A percentile compares a stretch with the other conserved stretches of the same genome.
These are phyloP conservation scores for Aegle marmelos DNA, from an alignment of 345 rosid species.

Conservation along the genomic window DNA sequence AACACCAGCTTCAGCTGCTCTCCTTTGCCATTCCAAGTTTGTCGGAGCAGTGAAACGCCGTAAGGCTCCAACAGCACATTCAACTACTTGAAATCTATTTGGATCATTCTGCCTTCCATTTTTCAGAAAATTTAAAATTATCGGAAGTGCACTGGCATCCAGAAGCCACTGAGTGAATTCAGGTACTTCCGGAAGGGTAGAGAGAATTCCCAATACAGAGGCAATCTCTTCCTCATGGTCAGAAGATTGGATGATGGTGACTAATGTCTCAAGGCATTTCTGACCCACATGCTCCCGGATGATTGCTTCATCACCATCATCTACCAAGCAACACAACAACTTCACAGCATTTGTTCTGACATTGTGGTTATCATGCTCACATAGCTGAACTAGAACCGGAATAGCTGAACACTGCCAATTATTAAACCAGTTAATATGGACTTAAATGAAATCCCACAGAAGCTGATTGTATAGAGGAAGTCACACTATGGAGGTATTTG, in stretches of 20 bases:
- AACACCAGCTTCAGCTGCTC: slow-evolving; percentile 48
- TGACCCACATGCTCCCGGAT: slow-evolving; percentile 45
- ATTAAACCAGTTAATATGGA: slow-evolving; percentile 19
- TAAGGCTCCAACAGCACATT: slow-evolving; percentile 53
- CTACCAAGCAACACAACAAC: slow-evolving; percentile 49
- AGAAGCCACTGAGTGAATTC: slow-evolving; percentile 53
- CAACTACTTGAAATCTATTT: slow-evolving; percentile 30
- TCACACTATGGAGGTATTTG: not conserved
- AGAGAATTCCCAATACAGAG: slow-evolving; percentile 51
- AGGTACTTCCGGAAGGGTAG: slow-evolving; percentile 51
- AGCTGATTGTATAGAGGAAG: not conserved
- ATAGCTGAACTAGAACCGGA: slow-evolving; percentile 51
- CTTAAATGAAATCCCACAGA: slow-evolving; percentile 12
- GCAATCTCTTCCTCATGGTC: slow-evolving; percentile 41
- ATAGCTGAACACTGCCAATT: slow-evolving; percentile 47
- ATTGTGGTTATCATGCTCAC: slow-evolving; percentile 33
- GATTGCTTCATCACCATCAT: slow-evolving; percentile 44
- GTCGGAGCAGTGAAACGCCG: slow-evolving; percentile 46
- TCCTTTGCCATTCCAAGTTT: slow-evolving; percentile 49
- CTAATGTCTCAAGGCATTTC: slow-evolving; percentile 42
- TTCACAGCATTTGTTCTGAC: slow-evolving; percentile 64
- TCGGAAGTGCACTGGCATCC: slow-evolving; percentile 39
- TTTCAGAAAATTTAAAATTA: slow-evolving; percentile 22
- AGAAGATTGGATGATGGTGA: slow-evolving; percentile 44
- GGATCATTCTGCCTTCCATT: slow-evolving; percentile 32